These are phyloP conservation scores for Harrya chromipes DNA, from an alignment of 768 basidiomycete species.

Conservation along the genomic window DNA sequence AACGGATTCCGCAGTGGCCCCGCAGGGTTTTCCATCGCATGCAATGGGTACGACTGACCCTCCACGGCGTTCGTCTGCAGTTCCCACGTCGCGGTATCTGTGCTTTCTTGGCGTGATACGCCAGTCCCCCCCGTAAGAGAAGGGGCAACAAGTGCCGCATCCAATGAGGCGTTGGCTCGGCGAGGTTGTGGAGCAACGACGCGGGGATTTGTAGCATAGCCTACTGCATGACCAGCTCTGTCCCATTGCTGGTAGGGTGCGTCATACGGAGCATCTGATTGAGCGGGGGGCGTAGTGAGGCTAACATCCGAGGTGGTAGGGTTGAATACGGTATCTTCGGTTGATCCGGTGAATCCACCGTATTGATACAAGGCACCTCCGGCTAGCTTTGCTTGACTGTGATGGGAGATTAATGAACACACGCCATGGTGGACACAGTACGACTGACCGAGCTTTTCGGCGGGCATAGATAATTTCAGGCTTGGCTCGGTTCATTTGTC, in stretches of 20 bases:
- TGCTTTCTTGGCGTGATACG: slow-evolving; percentile 25
- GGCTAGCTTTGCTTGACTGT: slow-evolving; percentile 53
- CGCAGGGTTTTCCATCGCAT: slow-evolving; percentile 13
- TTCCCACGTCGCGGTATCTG: slow-evolving; percentile 32
- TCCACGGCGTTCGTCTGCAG: slow-evolving; percentile 25
- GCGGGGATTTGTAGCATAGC: slow-evolving; percentile 42
- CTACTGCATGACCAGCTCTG: slow-evolving; percentile 45
- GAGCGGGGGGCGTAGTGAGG: slow-evolving; percentile 28
- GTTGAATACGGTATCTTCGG: slow-evolving; percentile 35
- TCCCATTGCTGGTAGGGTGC: slow-evolving; percentile 50
- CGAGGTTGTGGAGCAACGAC: slow-evolving; percentile 53
- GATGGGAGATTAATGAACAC: slow-evolving; percentile 4
- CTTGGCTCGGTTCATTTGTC: slow-evolving; percentile 66
- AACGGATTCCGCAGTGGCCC: slow-evolving; percentile 25
- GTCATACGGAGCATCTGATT: slow-evolving; percentile 33
- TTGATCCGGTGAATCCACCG: slow-evolving; percentile 27
- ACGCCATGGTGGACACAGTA: background rate
- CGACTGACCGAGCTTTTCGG: slow-evolving; percentile 62
- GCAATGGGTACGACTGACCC: slow-evolving; percentile 24
- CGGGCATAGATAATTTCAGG: slow-evolving; percentile 63
- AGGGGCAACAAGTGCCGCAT: slow-evolving; percentile 9
- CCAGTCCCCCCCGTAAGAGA: slow-evolving; percentile 9
- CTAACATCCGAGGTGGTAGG: slow-evolving; percentile 40
- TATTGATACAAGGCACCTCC: slow-evolving; percentile 33
- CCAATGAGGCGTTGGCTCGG: slow-evolving; percentile 17